These are phyloP conservation scores for Fagus sylvatica DNA, from an alignment of 306 rosid species.

Conservation along the genomic window DNA sequence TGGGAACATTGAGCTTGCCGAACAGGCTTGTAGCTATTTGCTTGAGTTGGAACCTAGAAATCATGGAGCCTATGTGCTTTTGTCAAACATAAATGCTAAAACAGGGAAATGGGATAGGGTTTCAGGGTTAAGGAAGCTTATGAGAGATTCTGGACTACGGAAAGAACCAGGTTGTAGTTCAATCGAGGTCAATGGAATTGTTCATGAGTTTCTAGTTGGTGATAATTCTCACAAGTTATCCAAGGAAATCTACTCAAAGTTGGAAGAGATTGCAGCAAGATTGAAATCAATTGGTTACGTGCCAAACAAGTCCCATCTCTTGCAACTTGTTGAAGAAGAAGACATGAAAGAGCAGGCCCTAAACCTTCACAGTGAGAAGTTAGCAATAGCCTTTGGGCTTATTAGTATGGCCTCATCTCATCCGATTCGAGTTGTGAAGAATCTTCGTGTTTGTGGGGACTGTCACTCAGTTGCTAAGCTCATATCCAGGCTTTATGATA, in stretches of 20 bases:
- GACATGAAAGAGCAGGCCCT: constrained; percentile 52
- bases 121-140: constrained; percentile 54
- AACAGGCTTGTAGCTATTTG: constrained; percentile 44
- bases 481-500: constrained; percentile 42
- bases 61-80: constrained; percentile 63
- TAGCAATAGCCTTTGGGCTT: constrained; percentile 64
- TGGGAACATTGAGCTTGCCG: constrained; percentile 57
- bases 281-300: constrained; percentile 49
- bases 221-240: constrained; percentile 54
- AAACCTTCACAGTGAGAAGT: constrained; percentile 61
- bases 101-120: constrained; percentile 60
- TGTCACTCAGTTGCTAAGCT: constrained; percentile 65
- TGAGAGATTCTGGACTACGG: constrained; percentile 53
- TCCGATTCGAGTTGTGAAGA: constrained; percentile 63
- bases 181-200: constrained; percentile 43
- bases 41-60: constrained; percentile 61
- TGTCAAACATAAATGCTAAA: constrained; percentile 60
- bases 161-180: constrained; percentile 70
- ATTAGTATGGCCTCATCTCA: constrained; percentile 46
- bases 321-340: constrained; percentile 62
- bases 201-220: constrained; percentile 57
- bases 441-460: constrained; percentile 67
- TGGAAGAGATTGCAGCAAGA: constrained; percentile 55
- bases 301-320: constrained; percentile 50
- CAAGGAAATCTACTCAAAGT: constrained; percentile 46